These are phyloP conservation scores for Stygiomarasmius scandens DNA, from an alignment of 1,284 basidiomycete genomes.

Conservation along the genomic window DNA sequence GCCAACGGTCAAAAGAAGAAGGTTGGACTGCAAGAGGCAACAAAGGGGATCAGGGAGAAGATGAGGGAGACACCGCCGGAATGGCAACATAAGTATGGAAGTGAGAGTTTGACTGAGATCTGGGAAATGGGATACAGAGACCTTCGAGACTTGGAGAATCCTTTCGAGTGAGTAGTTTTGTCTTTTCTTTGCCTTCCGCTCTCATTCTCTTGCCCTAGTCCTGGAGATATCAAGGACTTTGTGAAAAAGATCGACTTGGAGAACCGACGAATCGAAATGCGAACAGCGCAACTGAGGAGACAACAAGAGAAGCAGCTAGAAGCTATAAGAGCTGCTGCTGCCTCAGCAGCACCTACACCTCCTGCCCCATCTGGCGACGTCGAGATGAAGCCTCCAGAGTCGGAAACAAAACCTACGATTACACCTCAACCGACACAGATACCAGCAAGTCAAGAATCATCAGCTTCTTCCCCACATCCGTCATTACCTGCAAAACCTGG, in stretches of 20 bases:
- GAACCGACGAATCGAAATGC: constrained; percentile 62
- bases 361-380: constrained; percentile 14
- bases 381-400: constrained; percentile 17
- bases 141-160: constrained; percentile 59
- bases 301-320: constrained; percentile 30
- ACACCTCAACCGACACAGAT: too few species aligned
- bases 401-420: constrained; percentile 27
- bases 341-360: constrained; percentile 26
- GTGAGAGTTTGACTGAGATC: constrained; percentile 70
- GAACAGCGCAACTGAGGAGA: constrained; percentile 45
- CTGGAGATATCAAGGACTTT: constrained; percentile 73
- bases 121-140: constrained; percentile 79
- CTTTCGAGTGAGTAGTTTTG: constrained; percentile 57
- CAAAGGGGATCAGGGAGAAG: constrained; percentile 48
- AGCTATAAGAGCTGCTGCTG: constrained; percentile 41
- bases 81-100: constrained; percentile 66
- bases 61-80: constrained; percentile 57
- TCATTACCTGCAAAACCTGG: constrained; percentile 61
- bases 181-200: constrained; percentile 6
- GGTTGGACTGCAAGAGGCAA: constrained; percentile 65
- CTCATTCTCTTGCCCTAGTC: constrained; percentile 27
- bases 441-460: constrained; percentile 24
- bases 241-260: constrained; percentile 69
- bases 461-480: constrained; percentile 58
- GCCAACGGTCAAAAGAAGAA: constrained; percentile 27